Evolutionary conservation across 805 yeast genomes (phyloP).

Genomic region (Lipomyces mesembrius): DNA sequence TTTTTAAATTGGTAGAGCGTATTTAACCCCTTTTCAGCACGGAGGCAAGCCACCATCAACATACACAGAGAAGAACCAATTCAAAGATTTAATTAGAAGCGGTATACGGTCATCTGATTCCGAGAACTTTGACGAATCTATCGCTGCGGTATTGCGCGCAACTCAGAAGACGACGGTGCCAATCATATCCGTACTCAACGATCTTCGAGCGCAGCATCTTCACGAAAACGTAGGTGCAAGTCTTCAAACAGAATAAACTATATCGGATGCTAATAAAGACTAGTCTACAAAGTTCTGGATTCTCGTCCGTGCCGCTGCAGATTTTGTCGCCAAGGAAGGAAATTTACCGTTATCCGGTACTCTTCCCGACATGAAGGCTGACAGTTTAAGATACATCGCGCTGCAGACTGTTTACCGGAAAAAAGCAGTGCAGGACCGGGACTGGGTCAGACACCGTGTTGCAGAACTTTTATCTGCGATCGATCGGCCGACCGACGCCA

Average conservation of each 20-base stretch:
- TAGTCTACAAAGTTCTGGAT: slow-evolving; percentile 61
- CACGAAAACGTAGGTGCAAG: slow-evolving; percentile 12
- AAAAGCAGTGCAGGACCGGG: slow-evolving; percentile 59
- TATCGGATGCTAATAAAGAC: not conserved
- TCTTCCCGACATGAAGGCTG: slow-evolving; percentile 88
- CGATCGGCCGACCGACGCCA: slow-evolving; percentile 44
- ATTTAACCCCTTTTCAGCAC: slow-evolving; percentile 28
- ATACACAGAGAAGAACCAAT: slow-evolving; percentile 50
- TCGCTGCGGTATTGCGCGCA: slow-evolving; percentile 52
- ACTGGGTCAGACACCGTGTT: slow-evolving; percentile 49
- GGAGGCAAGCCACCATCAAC: slow-evolving; percentile 44
- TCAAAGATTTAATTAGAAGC: slow-evolving; percentile 48
- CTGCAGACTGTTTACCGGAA: slow-evolving; percentile 62
- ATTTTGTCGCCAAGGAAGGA: slow-evolving; percentile 50
- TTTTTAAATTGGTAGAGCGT: slow-evolving; percentile 34
- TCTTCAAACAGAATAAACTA: not conserved
- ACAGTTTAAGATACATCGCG: slow-evolving; percentile 62
- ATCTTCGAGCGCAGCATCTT: slow-evolving; percentile 25
- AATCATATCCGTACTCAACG: slow-evolving; percentile 30
- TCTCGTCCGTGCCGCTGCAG: slow-evolving; percentile 57
- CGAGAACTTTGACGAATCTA: slow-evolving; percentile 60
- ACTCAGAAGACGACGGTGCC: slow-evolving; percentile 47
- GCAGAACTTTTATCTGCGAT: slow-evolving; percentile 40
- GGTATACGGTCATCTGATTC: slow-evolving; percentile 49
- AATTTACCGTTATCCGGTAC: slow-evolving; percentile 72